Evolutionary conservation across 306 rosid genomes (phyloP), one percentile per base, ranked within the genome.

Genomic region (Dalbergia cultrata): DNA sequence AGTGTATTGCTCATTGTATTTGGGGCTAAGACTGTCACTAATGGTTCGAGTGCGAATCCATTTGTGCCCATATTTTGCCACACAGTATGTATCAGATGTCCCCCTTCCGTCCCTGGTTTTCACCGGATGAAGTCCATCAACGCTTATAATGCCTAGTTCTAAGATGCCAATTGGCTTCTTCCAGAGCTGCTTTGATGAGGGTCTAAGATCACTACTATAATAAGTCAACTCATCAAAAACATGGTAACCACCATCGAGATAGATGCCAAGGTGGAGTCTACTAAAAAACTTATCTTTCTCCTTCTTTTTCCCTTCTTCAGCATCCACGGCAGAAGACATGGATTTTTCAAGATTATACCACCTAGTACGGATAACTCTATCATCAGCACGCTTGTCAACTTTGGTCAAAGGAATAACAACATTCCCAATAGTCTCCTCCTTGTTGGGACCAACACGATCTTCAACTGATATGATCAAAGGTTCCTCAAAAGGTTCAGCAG

Each of bases 201-300:
- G 92, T 59, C 92, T 90, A 57, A 95, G 97, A 88, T 95, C 99
- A 39, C 97, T 88, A 49, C 97, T 95, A 73, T 90, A 90, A 72
- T 93, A 85, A 88, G 92, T 91, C 12, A 98, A 90, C 84, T 92
- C 97, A 57, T 95, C 99, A 60, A 95, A 92, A 67, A 95, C 99
- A 77, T 95, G 99, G 85, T 93, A 95, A 19, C 99, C 99, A 44
- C 99, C 99, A 66, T 95, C 99, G 54, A 95, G 99, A 81, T 94
- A 95, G 57, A 95, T 50, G 43, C 90, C 83, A 34, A 93, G 90
- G 82, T 91, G 92, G 70, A 95, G 78, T 70, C 88, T 84, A 57
- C 94, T 91, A 35, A 76, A 83, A 60, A 91, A 93, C 78, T 85
- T 85, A 37, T 87, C 97, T 62, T 87, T 89, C 86, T 89, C 88